These are phyloP conservation scores for Podaxis sp. DNA, from an alignment of 768 basidiomycete genomes.

Conservation along the genomic window DNA sequence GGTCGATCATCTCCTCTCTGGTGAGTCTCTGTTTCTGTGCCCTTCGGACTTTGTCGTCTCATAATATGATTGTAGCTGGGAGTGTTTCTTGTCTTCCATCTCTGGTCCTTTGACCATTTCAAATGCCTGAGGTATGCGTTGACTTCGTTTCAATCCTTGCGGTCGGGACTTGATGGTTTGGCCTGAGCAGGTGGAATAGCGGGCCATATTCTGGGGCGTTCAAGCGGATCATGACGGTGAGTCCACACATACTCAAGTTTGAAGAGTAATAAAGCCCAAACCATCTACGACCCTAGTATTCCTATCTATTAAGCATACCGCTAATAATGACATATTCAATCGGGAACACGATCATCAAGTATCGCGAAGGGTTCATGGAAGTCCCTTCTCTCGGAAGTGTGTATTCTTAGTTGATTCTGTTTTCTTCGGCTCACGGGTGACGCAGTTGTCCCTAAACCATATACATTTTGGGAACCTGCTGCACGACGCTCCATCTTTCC, in stretches of 20 bases:
- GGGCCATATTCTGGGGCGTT: constrained; percentile 70
- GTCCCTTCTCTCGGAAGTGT: constrained; percentile 47
- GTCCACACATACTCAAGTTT: constrained; percentile 18
- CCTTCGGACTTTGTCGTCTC: neutral
- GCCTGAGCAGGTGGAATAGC: constrained; percentile 59
- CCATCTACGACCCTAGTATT: constrained; percentile 47
- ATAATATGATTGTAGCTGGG: constrained; percentile 41
- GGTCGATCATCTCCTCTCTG: constrained; percentile 35
- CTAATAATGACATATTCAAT: constrained; percentile 54
- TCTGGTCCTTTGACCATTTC: constrained; percentile 82
- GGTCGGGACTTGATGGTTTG: neutral
- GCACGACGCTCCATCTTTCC: constrained; percentile 59
- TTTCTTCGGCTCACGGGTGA: neutral
- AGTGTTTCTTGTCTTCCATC: constrained; percentile 63
- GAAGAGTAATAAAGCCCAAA: neutral
- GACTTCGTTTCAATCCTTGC: neutral
- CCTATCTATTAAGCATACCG: constrained; percentile 66
- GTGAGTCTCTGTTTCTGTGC: constrained; percentile 33
- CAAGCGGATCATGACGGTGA: constrained; percentile 83
- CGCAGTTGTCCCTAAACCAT: constrained; percentile 67
- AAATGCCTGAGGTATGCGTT: constrained; percentile 59
- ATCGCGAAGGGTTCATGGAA: constrained; percentile 57
- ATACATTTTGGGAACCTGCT: constrained; percentile 47
- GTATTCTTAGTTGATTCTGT: constrained; percentile 23
- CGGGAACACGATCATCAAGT: constrained; percentile 73